Evolutionary conservation across 441 rosid species (phyloP), one percentile per base, ranked within the genome.

Genomic region (Corymbia citriodora): DNA sequence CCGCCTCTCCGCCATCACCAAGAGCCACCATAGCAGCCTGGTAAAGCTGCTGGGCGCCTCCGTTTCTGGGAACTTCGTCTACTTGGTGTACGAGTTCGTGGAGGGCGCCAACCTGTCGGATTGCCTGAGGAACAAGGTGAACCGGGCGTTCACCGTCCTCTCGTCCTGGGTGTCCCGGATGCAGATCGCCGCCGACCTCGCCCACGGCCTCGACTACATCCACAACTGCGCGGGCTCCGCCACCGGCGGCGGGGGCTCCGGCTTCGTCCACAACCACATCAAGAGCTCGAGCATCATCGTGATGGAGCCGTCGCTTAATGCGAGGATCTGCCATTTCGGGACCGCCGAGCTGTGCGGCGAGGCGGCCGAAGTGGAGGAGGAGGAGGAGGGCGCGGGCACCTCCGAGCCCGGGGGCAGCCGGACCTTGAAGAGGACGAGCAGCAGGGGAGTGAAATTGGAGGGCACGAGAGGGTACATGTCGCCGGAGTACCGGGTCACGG

Each of bases 391-490:
- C 45, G 45, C 45, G 3, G 31, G 57, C 9, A 11, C 79, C 45
- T 48, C 19, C 15, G 88, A 63, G 50, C 49, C 63, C 7, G 57
- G 79, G 45, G 23, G 63, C 63, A 16, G 27, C 45, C 85, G 17
- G 88, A 88, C 55, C 45, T 14, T 82, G 48, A 89, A 79, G 81
- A 90, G 90, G 89, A 55, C 17, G 6, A 68, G 83, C 25, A 90
- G 92, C 85, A 81, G 23, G 52, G 59, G 87, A 40, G 65, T 61
- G 70, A 90, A 90, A 88, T 88, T 90, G 23, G 88, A 88, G 88
- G 92, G 92, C 57, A 90, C 90, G 14, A 53, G 90, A 65, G 92
- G 92, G 18, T 90, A 90, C 90, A 90, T 90, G 90, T 36, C 92
- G n/a, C 92, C 92, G 16, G 92, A 90, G 85, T 90, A 87, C 59